phyloP scores from a whole-genome alignment of 2,329 filamentous ascomycete genomes.

The Aspergillus sp. region DNA sequence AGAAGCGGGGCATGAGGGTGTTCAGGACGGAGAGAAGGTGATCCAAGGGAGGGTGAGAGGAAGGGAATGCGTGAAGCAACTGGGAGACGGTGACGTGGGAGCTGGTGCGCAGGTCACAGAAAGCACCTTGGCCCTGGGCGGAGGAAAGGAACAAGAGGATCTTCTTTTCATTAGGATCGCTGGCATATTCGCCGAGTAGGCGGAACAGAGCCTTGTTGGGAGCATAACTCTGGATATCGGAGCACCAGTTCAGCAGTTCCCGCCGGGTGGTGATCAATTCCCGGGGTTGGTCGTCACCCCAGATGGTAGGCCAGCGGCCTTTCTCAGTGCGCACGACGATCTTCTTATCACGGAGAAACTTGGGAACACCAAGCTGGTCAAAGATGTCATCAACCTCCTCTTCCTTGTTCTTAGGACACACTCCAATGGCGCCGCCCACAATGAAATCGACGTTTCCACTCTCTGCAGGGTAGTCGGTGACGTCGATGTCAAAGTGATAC shows the following conservation, averaged over 20 bases:
- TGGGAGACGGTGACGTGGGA: slow-evolving; percentile 84
- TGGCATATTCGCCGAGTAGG: slow-evolving; percentile 80
- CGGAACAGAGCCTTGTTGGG: slow-evolving; percentile 87
- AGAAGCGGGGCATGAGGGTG: slow-evolving; percentile 95
- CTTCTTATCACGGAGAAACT: slow-evolving; percentile 79
- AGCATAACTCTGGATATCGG: slow-evolving; percentile 88
- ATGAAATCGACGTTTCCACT: slow-evolving; percentile 84
- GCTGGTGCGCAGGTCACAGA: slow-evolving; percentile 91
- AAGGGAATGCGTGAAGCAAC: slow-evolving; percentile 88
- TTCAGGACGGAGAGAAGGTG: slow-evolving; percentile 76
- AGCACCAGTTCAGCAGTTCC: slow-evolving; percentile 93
- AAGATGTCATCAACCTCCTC: slow-evolving; percentile 79
- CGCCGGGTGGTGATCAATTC: slow-evolving; percentile 87
- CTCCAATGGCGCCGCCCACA: slow-evolving; percentile 91
- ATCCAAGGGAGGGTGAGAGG: slow-evolving; percentile 82
- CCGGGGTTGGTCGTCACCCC: slow-evolving; percentile 85
- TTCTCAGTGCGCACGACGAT: slow-evolving; percentile 74
- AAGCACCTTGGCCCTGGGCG: slow-evolving; percentile 84
- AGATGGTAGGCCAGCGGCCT: slow-evolving; percentile 95
- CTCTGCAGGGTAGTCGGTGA: slow-evolving; percentile 89
- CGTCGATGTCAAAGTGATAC: slow-evolving; percentile 95
- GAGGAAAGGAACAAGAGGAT: slow-evolving; percentile 83
- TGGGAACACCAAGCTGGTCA: slow-evolving; percentile 77
- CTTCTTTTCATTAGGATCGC: slow-evolving; percentile 80
- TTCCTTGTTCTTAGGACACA: slow-evolving; percentile 83